Evolutionary conservation across 768 basidiomycete genomes (phyloP).

Genomic region (Amanita rubescens): DNA sequence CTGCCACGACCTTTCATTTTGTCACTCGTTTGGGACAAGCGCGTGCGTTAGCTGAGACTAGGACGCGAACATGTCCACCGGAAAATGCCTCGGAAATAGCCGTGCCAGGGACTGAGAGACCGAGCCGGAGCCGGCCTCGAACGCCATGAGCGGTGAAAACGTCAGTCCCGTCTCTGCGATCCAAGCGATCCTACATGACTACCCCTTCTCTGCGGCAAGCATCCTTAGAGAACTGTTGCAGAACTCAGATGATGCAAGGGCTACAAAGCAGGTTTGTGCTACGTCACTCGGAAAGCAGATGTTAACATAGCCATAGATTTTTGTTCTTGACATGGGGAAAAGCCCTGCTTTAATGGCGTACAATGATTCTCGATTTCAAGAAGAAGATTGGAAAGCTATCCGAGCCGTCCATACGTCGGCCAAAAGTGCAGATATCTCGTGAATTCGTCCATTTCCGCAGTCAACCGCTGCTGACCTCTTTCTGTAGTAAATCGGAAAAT

Average conservation of each 20-base stretch:
- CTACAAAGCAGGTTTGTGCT: conserved; percentile 29
- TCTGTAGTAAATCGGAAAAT: conserved; percentile 47
- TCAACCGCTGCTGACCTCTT: neutral
- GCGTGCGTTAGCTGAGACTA: too few species aligned
- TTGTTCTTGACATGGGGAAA: conserved; percentile 33
- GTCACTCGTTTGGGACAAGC: too few species aligned
- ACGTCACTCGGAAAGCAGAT: neutral
- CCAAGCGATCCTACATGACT: conserved; percentile 30
- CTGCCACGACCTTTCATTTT: too few species aligned
- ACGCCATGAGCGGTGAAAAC: conserved; percentile 10
- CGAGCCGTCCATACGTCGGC: conserved; percentile 36
- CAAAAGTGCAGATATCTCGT: conserved; percentile 38
- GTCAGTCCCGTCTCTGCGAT: conserved; percentile 18
- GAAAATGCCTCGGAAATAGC: too few species aligned
- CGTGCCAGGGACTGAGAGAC: too few species aligned
- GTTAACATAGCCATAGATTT: conserved; percentile 22
- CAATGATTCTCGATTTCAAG: conserved; percentile 35
- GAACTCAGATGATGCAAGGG: conserved; percentile 46
- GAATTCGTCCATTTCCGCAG: conserved; percentile 8
- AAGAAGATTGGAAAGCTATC: conserved; percentile 38
- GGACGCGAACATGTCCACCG: too few species aligned
- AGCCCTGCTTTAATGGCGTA: conserved; percentile 40
- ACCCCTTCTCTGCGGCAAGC: conserved; percentile 39
- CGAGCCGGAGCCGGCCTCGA: too few species aligned
- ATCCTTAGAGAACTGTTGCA: conserved; percentile 38